Evolutionary conservation across 495 filamentous ascomycete genomes (phyloP), one percentile per base, ranked within the genome.

Genomic region (Polyplosphaeria fusca): DNA sequence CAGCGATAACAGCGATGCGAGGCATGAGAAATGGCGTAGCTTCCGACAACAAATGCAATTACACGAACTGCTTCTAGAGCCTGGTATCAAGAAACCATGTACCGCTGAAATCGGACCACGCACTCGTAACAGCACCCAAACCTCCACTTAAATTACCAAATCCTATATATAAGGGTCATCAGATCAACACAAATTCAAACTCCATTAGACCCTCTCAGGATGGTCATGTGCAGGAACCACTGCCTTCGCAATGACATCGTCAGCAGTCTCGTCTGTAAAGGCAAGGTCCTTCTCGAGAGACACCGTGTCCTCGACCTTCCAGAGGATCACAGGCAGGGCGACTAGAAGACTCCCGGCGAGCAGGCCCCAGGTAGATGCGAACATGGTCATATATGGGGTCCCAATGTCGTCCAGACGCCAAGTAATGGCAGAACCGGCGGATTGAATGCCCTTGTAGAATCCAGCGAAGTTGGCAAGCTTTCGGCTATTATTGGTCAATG

Each of bases 361-460:
- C 7, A 94, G 73, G 63, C 76, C 87, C 85, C 86, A 91, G 75
- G 85, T 79, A 20, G 75, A 76, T 19, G 72, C 76, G 58, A 71
- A 71, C 47, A 68, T 46, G 63, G 70, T 70, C 73, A 85, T 82
- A 69, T 80, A 95, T 1, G 84, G 72, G 30, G 77, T 79, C 22
- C 79, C 73, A 14, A 78, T 52, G 18, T 80, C 81, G 57, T 96
- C 91, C 13, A 70, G 23, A 49, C 85, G 78, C 88, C 87, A 96
- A 66, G 86, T 88, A 43, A 92, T 80, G n/a, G 90, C 91, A 5
- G 84, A 83, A 57, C 90, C 92, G n/a, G 89, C 90, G 25, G 88
- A 93, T 72, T 96, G 92, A 63, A 97, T 87, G n/a, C 88, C 89
- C 68, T 96, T 96, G 80, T 95, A 96, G 77, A 92, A 96, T 49